These are phyloP conservation scores for Hemisphaericaspora lyxosophila DNA, from an alignment of 1,139 yeast genomes.

Conservation along the genomic window DNA sequence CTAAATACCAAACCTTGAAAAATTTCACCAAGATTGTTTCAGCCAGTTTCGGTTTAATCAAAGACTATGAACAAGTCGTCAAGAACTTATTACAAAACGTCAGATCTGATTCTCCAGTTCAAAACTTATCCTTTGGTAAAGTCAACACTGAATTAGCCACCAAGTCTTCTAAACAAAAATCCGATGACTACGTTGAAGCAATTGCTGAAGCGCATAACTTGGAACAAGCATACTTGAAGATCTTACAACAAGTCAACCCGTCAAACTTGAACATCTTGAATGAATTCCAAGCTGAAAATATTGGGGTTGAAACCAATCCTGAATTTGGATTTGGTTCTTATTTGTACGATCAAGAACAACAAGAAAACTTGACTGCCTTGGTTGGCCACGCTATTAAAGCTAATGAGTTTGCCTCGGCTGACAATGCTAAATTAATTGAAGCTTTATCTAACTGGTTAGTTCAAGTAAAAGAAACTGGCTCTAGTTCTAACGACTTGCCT, in stretches of 20 bases:
- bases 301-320: constrained; percentile 57
- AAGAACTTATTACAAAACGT: constrained; percentile 55
- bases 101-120: constrained; percentile 54
- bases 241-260: constrained; percentile 64
- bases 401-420: constrained; percentile 46
- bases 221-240: constrained; percentile 78
- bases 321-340: constrained; percentile 87
- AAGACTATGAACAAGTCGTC: constrained; percentile 46
- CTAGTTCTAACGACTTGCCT: constrained; percentile 26
- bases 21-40: constrained; percentile 55
- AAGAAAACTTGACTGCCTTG: constrained; percentile 43
- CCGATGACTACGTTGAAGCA: constrained; percentile 30
- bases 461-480: constrained; percentile 31
- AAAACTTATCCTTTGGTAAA: constrained; percentile 63
- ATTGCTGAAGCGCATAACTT: constrained; percentile 49
- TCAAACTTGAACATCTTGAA: constrained; percentile 59
- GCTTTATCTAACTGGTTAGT: constrained; percentile 71
- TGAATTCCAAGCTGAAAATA: constrained; percentile 36
- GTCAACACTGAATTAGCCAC: constrained; percentile 29
- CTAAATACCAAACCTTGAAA: constrained; percentile 45
- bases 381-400: constrained; percentile 53
- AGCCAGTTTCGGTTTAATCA: constrained; percentile 55
- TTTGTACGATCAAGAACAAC: constrained; percentile 56
- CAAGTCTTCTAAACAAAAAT: constrained; percentile 26
- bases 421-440: constrained; percentile 52